A percentile compares a stretch with the other conserved stretches of the same genome.
These are phyloP conservation scores for Sarcodon aspratus DNA, from an alignment of 768 basidiomycete genomes.

Conservation along the genomic window DNA sequence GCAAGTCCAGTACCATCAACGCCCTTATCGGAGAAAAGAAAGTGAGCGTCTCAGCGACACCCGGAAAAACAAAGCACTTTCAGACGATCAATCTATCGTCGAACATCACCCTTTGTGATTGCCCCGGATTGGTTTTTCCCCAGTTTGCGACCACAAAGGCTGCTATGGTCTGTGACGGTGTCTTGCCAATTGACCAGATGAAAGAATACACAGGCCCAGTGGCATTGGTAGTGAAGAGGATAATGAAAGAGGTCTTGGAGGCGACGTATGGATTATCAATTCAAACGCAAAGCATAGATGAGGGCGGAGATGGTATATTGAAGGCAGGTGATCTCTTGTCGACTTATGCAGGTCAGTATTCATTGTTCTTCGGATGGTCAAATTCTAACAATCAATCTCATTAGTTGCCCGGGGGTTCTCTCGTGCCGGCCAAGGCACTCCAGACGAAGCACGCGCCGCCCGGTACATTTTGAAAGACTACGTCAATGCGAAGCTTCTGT, in stretches of 20 bases:
- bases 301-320: constrained; percentile 71
- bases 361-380: constrained; percentile 1
- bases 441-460: constrained; percentile 91
- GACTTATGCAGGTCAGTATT: constrained; percentile 69
- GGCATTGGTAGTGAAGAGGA: constrained; percentile 62
- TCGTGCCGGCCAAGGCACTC: constrained; percentile 91
- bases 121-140: constrained; percentile 96
- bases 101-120: constrained; percentile 84
- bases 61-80: constrained; percentile 98
- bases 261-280: constrained; percentile 82
- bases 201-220: constrained; percentile 84
- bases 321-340: constrained; percentile 76
- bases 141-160: constrained; percentile 97
- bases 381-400: constrained; percentile 7
- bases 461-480: constrained; percentile 94
- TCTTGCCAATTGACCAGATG: constrained; percentile 95
- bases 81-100: constrained; percentile 95
- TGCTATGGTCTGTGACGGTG: constrained; percentile 92
- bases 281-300: constrained; percentile 50
- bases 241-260: constrained; percentile 80
- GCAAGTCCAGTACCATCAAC: constrained; percentile 97
- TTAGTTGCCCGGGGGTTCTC: constrained; percentile 89
- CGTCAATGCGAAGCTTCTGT: constrained; percentile 87
- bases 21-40: constrained; percentile 92
- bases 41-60: constrained; percentile 96